Percentiles rank a stretch among this genome's conserved stretches.
Conservation (phyloP, 1,284 basidiomycete species). For the Sphaerobolus stellatus region DNA sequence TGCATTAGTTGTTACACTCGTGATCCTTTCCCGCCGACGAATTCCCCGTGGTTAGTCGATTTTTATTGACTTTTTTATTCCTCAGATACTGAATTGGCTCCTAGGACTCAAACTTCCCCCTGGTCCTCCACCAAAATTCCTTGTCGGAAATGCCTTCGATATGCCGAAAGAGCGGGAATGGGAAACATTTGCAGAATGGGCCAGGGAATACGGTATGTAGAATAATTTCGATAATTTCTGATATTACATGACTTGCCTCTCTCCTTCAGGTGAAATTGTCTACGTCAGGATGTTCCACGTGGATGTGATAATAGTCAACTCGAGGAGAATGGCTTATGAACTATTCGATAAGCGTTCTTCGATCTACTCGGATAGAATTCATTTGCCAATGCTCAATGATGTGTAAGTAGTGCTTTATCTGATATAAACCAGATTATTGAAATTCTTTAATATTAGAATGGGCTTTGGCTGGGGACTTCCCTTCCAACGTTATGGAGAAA, state of each 20-base stretch:
- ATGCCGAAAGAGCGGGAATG: conserved; percentile 18
- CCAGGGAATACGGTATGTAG: conserved; percentile 22
- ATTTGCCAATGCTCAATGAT: background rate
- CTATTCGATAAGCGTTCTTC: conserved; percentile 9
- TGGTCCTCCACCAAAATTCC: conserved; percentile 7
- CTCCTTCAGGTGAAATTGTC: conserved; percentile 9
- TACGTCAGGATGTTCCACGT: conserved; percentile 7
- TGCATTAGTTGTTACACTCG: too few relatives aligned
- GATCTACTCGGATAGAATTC: conserved; percentile 7
- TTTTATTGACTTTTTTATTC: too few relatives aligned
- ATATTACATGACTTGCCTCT: too few relatives aligned
- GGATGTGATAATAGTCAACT: conserved; percentile 11
- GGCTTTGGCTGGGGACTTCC: too few relatives aligned
- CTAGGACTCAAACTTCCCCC: background rate
- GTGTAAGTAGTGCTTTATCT: background rate
- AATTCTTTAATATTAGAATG: too few relatives aligned
- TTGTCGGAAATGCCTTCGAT: conserved; percentile 23
- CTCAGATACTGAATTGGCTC: too few relatives aligned
- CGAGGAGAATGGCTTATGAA: conserved; percentile 10
- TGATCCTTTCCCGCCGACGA: too few relatives aligned
- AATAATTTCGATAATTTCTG: too few relatives aligned
- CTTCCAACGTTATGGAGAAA: too few relatives aligned
- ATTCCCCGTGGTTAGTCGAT: too few relatives aligned
- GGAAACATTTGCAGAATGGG: conserved; percentile 19
- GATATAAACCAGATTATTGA: background rate